phyloP scores from a whole-genome alignment of 805 yeast species.

The Starmerella apicola region DNA sequence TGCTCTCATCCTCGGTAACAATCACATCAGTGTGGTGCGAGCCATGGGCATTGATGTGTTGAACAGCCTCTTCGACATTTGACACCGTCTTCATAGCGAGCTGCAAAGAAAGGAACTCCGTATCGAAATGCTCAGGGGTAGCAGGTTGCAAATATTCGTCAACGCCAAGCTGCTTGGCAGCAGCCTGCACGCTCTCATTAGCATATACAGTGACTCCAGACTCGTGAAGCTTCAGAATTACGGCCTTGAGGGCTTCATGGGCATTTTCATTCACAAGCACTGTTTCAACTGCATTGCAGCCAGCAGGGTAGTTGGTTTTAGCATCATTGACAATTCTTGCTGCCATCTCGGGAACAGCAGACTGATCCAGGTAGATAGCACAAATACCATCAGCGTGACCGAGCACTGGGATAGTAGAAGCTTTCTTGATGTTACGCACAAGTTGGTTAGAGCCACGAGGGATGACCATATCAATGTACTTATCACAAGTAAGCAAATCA shows the following conservation, averaged over 20 bases:
- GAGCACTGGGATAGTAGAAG: conserved; percentile 88
- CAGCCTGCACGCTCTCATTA: conserved; percentile 18
- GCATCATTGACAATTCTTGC: conserved; percentile 66
- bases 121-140: conserved; percentile 57
- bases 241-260: conserved; percentile 25
- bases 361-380: conserved; percentile 68
- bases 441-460: conserved; percentile 96
- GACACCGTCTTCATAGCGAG: conserved; percentile 58
- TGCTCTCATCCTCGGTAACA: conserved; percentile 57
- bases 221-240: conserved; percentile 35
- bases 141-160: conserved; percentile 28
- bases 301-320: conserved; percentile 95
- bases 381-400: conserved; percentile 99
- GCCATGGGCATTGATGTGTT: conserved; percentile 79
- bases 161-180: conserved; percentile 2
- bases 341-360: conserved; percentile 70
- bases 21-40: conserved; percentile 95
- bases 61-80: conserved; percentile 58
- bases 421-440: conserved; percentile 71
- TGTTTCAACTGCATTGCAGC: conserved; percentile 95
- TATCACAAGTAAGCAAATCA: conserved; percentile 71
- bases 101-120: conserved; percentile 74
- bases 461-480: conserved; percentile 83
- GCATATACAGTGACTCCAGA: conserved; percentile 67
- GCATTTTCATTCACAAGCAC: conserved; percentile 45